Conservation (phyloP, 495 filamentous ascomycete genomes). For the Annulohypoxylon nitens region DNA sequence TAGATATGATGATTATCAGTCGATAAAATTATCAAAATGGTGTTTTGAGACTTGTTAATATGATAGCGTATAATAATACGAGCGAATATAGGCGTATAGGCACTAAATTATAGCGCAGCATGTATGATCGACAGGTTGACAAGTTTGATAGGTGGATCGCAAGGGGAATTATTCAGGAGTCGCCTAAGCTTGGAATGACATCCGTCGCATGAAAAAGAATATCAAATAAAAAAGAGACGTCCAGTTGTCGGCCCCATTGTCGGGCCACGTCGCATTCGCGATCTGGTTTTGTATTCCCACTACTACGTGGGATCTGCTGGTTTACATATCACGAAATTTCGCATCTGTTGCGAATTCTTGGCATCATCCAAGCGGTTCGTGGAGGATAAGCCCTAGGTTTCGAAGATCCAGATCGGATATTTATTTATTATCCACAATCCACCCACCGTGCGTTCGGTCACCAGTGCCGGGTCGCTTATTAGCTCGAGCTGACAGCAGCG, state of each 20-base stretch:
- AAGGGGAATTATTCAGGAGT: constrained; percentile 19
- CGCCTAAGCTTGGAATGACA: not conserved
- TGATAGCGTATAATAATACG: not conserved
- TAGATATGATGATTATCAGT: not conserved
- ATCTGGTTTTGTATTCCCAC: constrained; percentile 31
- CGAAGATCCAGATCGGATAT: constrained; percentile 33
- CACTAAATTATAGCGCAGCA: constrained; percentile 2
- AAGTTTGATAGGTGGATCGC: constrained; percentile 31
- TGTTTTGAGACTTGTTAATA: not conserved
- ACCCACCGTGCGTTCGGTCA: constrained; percentile 38
- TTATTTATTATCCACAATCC: constrained; percentile 42
- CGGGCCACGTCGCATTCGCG: constrained; percentile 34
- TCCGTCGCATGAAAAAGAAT: constrained; percentile 7
- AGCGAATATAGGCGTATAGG: not conserved
- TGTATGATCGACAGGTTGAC: constrained; percentile 37
- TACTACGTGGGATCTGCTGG: constrained; percentile 21
- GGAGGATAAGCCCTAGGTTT: constrained; percentile 31
- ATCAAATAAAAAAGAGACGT: not conserved
- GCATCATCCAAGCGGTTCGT: constrained; percentile 22
- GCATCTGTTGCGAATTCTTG: constrained; percentile 22
- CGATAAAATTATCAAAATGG: not conserved
- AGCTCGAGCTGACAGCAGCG: not conserved
- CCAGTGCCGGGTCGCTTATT: constrained; percentile 16
- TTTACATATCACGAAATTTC: constrained; percentile 16
- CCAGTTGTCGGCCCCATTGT: constrained; percentile 9